Evolutionary conservation across 305 asterid genomes (phyloP).

Genomic region (Caryopteris hybrid): DNA sequence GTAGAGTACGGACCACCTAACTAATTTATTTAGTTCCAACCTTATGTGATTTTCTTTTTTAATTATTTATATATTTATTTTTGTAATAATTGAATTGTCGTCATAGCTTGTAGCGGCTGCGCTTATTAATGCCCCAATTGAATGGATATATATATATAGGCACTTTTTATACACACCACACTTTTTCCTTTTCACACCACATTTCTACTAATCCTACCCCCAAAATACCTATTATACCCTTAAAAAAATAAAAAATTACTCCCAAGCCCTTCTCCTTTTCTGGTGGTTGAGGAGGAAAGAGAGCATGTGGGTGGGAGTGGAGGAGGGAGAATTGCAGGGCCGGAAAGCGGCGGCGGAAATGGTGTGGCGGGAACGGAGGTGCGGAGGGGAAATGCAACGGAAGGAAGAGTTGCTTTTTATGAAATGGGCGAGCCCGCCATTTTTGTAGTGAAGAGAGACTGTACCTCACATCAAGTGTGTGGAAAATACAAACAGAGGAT

Average conservation of each 20-base stretch:
- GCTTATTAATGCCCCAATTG: background rate
- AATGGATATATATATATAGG: too few relatives aligned
- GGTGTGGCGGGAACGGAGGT: slow-evolving; percentile 34
- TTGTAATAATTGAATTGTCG: background rate
- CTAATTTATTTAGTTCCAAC: background rate
- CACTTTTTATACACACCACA: too few relatives aligned
- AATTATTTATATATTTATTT: background rate
- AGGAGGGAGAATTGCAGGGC: slow-evolving; percentile 7
- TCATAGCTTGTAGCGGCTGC: background rate
- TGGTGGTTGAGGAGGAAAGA: slow-evolving; percentile 11
- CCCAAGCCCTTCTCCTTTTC: too few relatives aligned
- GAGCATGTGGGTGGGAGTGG: slow-evolving; percentile 15
- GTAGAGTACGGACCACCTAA: too few relatives aligned
- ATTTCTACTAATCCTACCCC: too few relatives aligned
- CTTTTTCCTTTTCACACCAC: too few relatives aligned
- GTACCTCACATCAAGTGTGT: slow-evolving; percentile 16
- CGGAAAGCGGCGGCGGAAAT: slow-evolving; percentile 27
- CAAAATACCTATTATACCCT: too few relatives aligned
- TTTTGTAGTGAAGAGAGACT: background rate
- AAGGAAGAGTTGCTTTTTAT: background rate
- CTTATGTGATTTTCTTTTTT: background rate
- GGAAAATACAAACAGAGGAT: background rate
- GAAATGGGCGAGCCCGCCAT: slow-evolving; percentile 53
- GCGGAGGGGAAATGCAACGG: slow-evolving; percentile 10
- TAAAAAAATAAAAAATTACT: too few relatives aligned